Evolutionary conservation across 768 basidiomycete genomes (phyloP).

Genomic region (Paxillus rubicundulus): DNA sequence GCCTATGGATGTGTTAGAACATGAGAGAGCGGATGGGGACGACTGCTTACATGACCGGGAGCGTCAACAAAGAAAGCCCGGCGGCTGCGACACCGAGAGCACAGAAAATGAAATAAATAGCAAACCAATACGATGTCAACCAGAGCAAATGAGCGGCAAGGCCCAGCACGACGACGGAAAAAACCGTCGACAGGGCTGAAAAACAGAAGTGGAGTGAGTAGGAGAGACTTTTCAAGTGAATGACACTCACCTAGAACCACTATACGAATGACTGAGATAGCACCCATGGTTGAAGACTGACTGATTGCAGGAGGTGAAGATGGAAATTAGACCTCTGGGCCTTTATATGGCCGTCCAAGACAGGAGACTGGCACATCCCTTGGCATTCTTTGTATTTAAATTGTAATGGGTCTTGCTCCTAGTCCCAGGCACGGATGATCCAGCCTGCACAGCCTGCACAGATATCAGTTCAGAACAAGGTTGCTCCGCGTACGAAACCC

Average conservation of each 20-base stretch:
- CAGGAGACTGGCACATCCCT: too few relatives aligned
- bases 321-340: too few relatives aligned
- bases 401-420: too few relatives aligned
- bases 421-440: too few relatives aligned
- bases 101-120: constrained; percentile 14
- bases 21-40: background rate
- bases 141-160: constrained; percentile 28
- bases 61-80: constrained; percentile 27
- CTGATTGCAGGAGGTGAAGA: background rate
- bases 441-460: too few relatives aligned
- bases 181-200: constrained; percentile 16
- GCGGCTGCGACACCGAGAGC: constrained; percentile 30
- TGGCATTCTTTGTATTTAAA: too few relatives aligned
- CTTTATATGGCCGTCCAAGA: constrained; percentile 11
- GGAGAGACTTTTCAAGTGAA: background rate
- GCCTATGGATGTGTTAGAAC: constrained; percentile 23
- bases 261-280: constrained; percentile 15
- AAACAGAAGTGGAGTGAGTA: constrained; percentile 1
- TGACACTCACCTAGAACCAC: constrained; percentile 20
- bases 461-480: too few relatives aligned
- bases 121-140: constrained; percentile 10
- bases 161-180: constrained; percentile 33
- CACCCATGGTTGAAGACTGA: constrained; percentile 10
- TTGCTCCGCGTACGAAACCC: too few relatives aligned
- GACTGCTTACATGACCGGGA: constrained; percentile 27